Conservation (phyloP, 1,284 basidiomycete species). For the Cutaneotrichosporon sp. region DNA sequence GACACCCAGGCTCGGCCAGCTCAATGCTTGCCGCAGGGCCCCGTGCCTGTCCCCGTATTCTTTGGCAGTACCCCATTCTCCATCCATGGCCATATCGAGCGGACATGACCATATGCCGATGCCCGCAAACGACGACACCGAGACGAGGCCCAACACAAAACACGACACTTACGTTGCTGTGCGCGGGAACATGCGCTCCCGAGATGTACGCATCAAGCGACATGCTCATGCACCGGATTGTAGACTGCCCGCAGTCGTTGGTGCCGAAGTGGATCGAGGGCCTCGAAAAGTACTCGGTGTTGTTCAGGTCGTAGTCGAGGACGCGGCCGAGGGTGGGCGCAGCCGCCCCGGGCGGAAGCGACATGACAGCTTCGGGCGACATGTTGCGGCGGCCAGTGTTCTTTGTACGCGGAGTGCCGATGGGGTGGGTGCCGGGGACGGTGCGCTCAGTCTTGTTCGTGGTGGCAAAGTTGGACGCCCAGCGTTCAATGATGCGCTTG, state of each 20-base stretch:
- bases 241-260: not conserved
- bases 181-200: not conserved
- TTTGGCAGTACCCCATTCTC: not conserved
- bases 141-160: not conserved
- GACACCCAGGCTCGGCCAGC: not conserved
- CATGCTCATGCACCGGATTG: slow-evolving; percentile 5
- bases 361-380: not conserved
- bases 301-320: slow-evolving; percentile 5
- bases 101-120: not conserved
- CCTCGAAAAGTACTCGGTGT: not conserved
- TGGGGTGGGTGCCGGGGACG: not conserved
- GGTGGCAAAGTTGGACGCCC: not conserved
- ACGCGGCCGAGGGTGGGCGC: slow-evolving; percentile 13
- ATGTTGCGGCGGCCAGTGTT: slow-evolving; percentile 1
- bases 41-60: not conserved
- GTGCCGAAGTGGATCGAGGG: slow-evolving; percentile 5
- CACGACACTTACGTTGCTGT: slow-evolving; percentile 1
- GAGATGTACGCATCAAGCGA: not conserved
- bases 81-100: not conserved
- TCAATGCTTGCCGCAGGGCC: not conserved
- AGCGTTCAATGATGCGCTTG: not conserved
- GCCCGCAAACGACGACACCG: not conserved
- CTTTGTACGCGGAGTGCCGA: slow-evolving; percentile 6
- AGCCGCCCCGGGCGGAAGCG: slow-evolving; percentile 23
- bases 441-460: not conserved